Evolutionary conservation across 257 asterid genomes (phyloP), one percentile per base, ranked within the genome.

Genomic region (Handroanthus guayacan): DNA sequence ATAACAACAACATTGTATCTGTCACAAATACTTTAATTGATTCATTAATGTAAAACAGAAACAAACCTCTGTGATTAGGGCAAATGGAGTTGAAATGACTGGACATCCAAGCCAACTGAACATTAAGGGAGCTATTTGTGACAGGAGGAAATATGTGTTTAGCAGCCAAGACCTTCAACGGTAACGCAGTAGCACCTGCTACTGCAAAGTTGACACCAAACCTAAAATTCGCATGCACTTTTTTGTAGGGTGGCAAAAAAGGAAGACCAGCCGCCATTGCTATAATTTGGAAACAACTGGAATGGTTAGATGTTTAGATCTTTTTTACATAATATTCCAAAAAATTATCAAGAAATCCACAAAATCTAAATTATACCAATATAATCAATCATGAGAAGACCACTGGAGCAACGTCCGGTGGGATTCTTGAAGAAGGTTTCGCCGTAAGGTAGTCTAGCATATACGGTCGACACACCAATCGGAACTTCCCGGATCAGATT

Each of bases 131-230:
- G 41, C 79, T 76, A 13, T 38, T 72, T 9, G 82, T 76, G 0
- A 65, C 78, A 1, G 73, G 47, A 47, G 72, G 43, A 1, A 45
- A 0, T 20, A 77, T 68, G 11, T 55, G 51, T 18, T 74, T 62
- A 1, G 54, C 50, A 9, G 74, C 81, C 61, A 79, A 2, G 5
- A 50, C 25, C 16, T 52, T 18, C 14, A 72, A 17, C 4, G 76
- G 74, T 17, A 72, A 62, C 3, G 86, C 82, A 9, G 80, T 79
- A 17, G 82, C 68, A 9, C 87, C 84, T 2, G 82, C 84, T 1
- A 76, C 82, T 1, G 84, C 87, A 67, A 78, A 82, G 56, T 74
- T 70, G 18, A 56, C 50, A 16, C 75, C 75, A 7, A 17, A 12
- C 11, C 38, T 34, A 25, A 41, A 41, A 41, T 56, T 20, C 3